Evolutionary conservation across 179 eudicot species (phyloP), one percentile per base, ranked within the genome.

Genomic region (Silene noctiflora): DNA sequence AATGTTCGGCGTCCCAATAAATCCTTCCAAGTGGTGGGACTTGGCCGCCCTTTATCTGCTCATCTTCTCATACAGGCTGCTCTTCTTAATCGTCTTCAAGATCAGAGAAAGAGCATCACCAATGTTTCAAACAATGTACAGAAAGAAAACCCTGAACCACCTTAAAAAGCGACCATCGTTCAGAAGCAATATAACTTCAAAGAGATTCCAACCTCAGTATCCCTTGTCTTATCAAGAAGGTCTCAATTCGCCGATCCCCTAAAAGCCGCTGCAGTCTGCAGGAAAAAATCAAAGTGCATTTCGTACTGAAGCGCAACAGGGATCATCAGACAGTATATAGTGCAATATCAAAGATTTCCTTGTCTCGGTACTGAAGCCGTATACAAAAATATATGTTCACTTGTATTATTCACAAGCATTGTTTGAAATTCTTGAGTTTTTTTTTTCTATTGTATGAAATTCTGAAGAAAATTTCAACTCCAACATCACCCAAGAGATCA

Each of bases 21-120:
- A 77, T 59, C 97, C 81, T 72, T 92, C 94, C 29, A 94, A 94
- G 74, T 94, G 97, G 98, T 87, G 94, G 93, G 97, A 92, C 71
- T 77, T 94, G 51, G 86, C 79, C 2, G 87, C 83, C 1, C 81
- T 94, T 46, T 75, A 75, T 33, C 72, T 82, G 55, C 90, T 92
- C 21, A 79, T 91, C 48, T 58, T 94, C n/a, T 22, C 53, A 6
- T 90, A 87, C 83, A 83, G 96, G 74, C 44, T 87, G 21, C 66
- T 80, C 56, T 92, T 94, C 82, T 87, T 80, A 63, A 22, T 78
- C 2, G 80, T 90, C 53, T 87, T 88, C 78, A 91, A 94, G 86
- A 56, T 88, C 51, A 86, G 81, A 80, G 97, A 94, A 81, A 82
- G 83, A 63, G 89, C 82, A 11, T 77, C 83, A 0, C 98, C 97